These are phyloP conservation scores for Neurospora sp. DNA, from an alignment of 495 filamentous ascomycete species.

Conservation along the genomic window DNA sequence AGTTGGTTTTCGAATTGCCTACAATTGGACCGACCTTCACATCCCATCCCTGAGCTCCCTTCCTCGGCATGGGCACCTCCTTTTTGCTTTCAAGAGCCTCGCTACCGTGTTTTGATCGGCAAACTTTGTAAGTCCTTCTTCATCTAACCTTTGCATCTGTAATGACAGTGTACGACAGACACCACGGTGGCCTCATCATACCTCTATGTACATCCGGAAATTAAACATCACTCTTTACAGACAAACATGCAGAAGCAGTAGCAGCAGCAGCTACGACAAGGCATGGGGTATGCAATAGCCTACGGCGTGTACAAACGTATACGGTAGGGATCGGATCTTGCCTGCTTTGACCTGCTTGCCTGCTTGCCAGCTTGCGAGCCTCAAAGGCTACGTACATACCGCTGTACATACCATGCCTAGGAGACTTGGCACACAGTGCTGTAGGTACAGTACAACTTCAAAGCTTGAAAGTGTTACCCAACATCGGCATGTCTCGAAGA, in stretches of 20 bases:
- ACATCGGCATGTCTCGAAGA: neutral
- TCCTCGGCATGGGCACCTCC: neutral
- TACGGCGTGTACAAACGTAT: neutral
- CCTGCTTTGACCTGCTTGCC: neutral
- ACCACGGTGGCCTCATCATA: neutral
- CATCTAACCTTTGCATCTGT: neutral
- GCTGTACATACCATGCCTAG: neutral
- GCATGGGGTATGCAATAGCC: neutral
- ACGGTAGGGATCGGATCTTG: neutral
- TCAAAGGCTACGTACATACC: neutral
- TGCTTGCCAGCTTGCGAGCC: neutral
- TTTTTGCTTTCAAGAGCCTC: neutral
- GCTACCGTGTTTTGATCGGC: neutral
- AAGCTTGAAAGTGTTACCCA: neutral
- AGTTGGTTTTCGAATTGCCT: neutral
- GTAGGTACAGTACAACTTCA: neutral
- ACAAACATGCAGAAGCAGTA: neutral
- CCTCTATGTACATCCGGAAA: neutral
- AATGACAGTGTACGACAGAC: neutral
- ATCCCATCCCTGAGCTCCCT: neutral
- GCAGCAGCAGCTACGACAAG: neutral
- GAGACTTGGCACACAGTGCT: neutral
- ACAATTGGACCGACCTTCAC: neutral
- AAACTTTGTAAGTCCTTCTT: neutral
- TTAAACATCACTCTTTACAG: neutral